phyloP scores from a whole-genome alignment of 345 rosid genomes.

The Hibiscus tridactylites region DNA sequence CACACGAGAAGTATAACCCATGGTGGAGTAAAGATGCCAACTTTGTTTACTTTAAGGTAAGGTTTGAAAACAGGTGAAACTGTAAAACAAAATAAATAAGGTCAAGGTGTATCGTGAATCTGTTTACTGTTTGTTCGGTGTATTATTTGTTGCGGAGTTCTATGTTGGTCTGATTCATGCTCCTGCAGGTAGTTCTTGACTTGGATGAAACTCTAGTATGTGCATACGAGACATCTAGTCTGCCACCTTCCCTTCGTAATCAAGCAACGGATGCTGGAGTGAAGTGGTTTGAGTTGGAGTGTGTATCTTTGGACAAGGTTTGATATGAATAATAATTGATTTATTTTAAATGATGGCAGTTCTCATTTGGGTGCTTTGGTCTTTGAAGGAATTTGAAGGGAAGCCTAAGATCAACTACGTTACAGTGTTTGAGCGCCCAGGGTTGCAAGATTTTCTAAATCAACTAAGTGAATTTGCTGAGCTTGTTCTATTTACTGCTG shows the following conservation, averaged over 20 bases:
- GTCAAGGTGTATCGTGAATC: neutral
- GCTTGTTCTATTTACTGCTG: slow-evolving; percentile 88
- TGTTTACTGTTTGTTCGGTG: neutral
- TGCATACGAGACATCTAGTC: slow-evolving; percentile 79
- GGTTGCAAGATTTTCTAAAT: slow-evolving; percentile 65
- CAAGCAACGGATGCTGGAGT: slow-evolving; percentile 74
- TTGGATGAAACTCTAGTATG: slow-evolving; percentile 95
- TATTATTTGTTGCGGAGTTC: neutral
- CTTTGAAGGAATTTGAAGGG: slow-evolving; percentile 68
- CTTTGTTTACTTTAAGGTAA: neutral
- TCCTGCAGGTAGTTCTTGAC: slow-evolving; percentile 89
- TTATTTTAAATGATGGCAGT: slow-evolving; percentile 2
- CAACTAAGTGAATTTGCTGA: slow-evolving; percentile 70
- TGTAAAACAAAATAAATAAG: neutral
- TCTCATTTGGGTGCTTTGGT: slow-evolving; percentile 27
- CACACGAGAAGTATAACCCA: too few species aligned
- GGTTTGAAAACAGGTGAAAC: neutral
- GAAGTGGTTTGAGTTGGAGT: slow-evolving; percentile 88
- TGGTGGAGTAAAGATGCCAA: too few species aligned
- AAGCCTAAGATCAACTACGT: slow-evolving; percentile 66
- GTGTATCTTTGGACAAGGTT: slow-evolving; percentile 87
- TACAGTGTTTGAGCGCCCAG: slow-evolving; percentile 95
- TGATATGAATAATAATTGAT: slow-evolving; percentile 5
- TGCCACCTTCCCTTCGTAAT: slow-evolving; percentile 52
- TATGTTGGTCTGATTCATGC: neutral